phyloP scores from a whole-genome alignment of 108 stramenopile species.

The Nitzschia putrida region DNA sequence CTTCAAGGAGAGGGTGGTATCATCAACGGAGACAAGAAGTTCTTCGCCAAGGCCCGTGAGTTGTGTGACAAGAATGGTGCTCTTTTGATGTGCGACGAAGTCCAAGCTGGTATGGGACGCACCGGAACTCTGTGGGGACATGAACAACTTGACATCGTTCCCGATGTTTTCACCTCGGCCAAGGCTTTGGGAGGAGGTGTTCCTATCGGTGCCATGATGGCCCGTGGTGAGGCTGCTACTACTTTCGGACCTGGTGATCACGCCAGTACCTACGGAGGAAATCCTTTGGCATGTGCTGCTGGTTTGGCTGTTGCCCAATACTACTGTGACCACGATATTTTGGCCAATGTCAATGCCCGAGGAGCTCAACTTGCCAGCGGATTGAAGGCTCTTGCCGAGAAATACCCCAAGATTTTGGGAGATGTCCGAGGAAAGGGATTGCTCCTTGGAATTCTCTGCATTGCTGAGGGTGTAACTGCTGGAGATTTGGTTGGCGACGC shows the following conservation, averaged over 20 bases:
- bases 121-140: slow-evolving; percentile 95
- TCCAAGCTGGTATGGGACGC: slow-evolving; percentile 97
- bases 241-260: slow-evolving; percentile 97
- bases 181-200: slow-evolving; percentile 98
- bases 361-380: slow-evolving; percentile 84
- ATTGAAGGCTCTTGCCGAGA: slow-evolving; percentile 63
- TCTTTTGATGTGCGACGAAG: slow-evolving; percentile 95
- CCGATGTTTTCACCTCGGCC: slow-evolving; percentile 95
- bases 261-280: slow-evolving; percentile 96
- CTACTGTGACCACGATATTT: slow-evolving; percentile 77
- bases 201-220: slow-evolving; percentile 98
- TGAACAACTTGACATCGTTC: slow-evolving; percentile 85
- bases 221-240: slow-evolving; percentile 75
- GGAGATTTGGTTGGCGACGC: slow-evolving; percentile 89
- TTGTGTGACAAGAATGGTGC: slow-evolving; percentile 87
- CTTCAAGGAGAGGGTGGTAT: slow-evolving; percentile 98
- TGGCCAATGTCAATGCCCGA: slow-evolving; percentile 85
- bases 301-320: slow-evolving; percentile 89
- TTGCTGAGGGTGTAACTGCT: slow-evolving; percentile 74
- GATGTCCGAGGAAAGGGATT: slow-evolving; percentile 94
- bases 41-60: slow-evolving; percentile 77
- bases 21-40: slow-evolving; percentile 78
- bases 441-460: slow-evolving; percentile 76
- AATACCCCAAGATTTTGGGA: slow-evolving; percentile 81
- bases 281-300: slow-evolving; percentile 87